Evolutionary conservation across 768 basidiomycete species (phyloP).

Genomic region (Panaeolus cyanescens): DNA sequence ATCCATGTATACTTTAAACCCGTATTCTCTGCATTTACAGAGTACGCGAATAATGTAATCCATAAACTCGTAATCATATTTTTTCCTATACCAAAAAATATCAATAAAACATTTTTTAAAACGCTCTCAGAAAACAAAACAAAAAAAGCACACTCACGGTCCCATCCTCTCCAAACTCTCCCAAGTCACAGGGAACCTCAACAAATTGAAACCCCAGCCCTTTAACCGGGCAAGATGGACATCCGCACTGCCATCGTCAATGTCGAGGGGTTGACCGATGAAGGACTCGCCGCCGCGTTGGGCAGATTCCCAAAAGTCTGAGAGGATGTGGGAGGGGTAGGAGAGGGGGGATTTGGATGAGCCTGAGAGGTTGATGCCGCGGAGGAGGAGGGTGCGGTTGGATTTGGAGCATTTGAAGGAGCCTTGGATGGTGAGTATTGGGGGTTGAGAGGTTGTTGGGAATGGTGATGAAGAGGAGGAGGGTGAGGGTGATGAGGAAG

Average conservation of each 20-base stretch:
- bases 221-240: conserved; percentile 81
- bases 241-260: conserved; percentile 86
- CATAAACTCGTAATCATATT: conserved; percentile 90
- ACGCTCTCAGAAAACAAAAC: conserved; percentile 7
- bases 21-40: conserved; percentile 89
- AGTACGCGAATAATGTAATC: conserved; percentile 88
- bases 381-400: conserved; percentile 78
- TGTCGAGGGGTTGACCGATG: conserved; percentile 72
- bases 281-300: conserved; percentile 70
- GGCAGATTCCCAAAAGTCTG: conserved; percentile 83
- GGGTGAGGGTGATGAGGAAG: conserved; percentile 46
- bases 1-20: conserved; percentile 91
- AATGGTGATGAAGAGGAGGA: conserved; percentile 66
- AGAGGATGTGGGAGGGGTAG: conserved; percentile 65
- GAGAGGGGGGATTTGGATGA: conserved; percentile 82
- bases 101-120: conserved; percentile 6
- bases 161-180: conserved; percentile 92
- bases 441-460: conserved; percentile 65
- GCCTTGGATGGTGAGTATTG: conserved; percentile 70
- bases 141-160: conserved; percentile 67
- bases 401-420: conserved; percentile 27
- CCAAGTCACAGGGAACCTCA: conserved; percentile 90
- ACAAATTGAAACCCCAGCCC: conserved; percentile 92
- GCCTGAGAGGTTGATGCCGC: conserved; percentile 95
- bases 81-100: conserved; percentile 53